Conservation (phyloP, 495 filamentous ascomycete species). For the Aspergillus sclerotioniger region DNA sequence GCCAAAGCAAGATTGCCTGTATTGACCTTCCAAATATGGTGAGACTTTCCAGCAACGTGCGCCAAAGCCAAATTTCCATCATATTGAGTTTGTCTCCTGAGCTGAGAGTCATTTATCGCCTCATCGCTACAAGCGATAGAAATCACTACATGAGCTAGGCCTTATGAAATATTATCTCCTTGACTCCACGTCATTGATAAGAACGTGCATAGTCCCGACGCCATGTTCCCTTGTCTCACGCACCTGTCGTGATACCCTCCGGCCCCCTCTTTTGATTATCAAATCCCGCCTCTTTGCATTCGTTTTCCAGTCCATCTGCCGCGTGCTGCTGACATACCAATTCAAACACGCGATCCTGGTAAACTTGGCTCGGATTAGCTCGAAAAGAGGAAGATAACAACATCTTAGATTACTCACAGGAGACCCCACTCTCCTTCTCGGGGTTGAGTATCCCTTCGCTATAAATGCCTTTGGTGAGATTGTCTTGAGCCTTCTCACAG, state of each 20-base stretch:
- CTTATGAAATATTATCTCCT: not conserved
- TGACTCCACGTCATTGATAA: not conserved
- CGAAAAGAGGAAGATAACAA: not conserved
- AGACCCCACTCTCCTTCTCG: constrained; percentile 56
- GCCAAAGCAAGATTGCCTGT: not conserved
- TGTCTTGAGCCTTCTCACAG: constrained; percentile 58
- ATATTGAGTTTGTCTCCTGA: not conserved
- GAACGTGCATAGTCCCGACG: not conserved
- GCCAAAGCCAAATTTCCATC: too few species aligned
- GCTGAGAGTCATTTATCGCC: not conserved
- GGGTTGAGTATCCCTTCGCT: constrained; percentile 59
- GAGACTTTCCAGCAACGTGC: constrained; percentile 12
- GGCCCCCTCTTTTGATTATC: constrained; percentile 14
- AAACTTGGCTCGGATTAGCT: constrained; percentile 34
- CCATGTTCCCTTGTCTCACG: constrained; percentile 16
- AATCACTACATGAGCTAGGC: not conserved
- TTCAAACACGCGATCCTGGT: constrained; percentile 55
- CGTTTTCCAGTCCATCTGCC: constrained; percentile 26
- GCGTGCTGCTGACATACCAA: constrained; percentile 51
- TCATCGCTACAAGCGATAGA: not conserved
- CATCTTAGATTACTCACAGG: constrained; percentile 35
- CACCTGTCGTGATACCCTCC: constrained; percentile 22
- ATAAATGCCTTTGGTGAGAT: constrained; percentile 55
- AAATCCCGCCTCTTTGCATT: constrained; percentile 4
- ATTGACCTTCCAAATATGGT: constrained; percentile 18